Base-by-base conservation (phyloP, 1,284 basidiomycete species). In the Malassezia dermatis region DNA sequence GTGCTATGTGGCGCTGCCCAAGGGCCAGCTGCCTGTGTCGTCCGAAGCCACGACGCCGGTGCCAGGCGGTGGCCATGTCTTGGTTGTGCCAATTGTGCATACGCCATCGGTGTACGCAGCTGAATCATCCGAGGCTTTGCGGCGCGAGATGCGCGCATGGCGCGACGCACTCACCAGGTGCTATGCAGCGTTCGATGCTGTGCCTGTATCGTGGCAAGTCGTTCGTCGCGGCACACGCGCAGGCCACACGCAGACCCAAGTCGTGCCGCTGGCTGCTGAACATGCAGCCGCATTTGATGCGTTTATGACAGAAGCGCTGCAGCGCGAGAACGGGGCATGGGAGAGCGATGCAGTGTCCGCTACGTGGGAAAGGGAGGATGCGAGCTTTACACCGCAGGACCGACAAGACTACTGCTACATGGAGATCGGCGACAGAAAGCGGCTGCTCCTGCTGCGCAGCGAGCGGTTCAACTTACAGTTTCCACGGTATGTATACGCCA, bases 1-100 rank as follows among this genome's bases (percentile, higher is more conserved):
- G 26, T 63, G 59, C 32, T 74, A 74, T 51, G 44, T 73, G 12
- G 64, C 64, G 2, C 57, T 71, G 23, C 67, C 71, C 13, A 71
- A 71, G 48, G 71, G 71, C 0, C 60, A 62, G 13, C 61, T 74
- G 15, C 52, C 55, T 56, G n/a, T 47, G 51, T 23, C 54, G 13
- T 49, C 53, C 0, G 58, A 48, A 8, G 42, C 26, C 7, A 30
- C 55, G 17, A 57, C 59, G 17, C 24, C 21, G 0, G 64, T 73
- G 2, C 64, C 67, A n/a, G 61, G 55, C 3, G 71, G 65, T 1
- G 66, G 61, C 2, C 71, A 74, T 32, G 52, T 71, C 1, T 56
- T 74, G 15, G 53, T 74, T 23, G 59, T 69, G 2, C 71, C 71
- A 0, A 61, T 71, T 11, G 51, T 51, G 24, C 69, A 71, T 32